phyloP scores from a whole-genome alignment of 805 yeast species.

The Nakazawaea sp. region DNA sequence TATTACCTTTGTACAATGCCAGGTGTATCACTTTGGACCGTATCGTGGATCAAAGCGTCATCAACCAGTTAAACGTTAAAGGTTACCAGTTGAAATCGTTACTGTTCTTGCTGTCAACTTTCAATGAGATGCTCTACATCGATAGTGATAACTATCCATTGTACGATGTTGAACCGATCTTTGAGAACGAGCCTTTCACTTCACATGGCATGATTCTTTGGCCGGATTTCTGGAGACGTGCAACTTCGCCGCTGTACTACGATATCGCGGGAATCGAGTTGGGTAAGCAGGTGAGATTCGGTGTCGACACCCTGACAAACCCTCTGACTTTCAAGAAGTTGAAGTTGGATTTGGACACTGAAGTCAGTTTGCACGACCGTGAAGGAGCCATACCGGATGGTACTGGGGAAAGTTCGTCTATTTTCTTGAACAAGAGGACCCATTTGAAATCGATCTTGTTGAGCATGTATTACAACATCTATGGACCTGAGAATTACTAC shows the following conservation, averaged over 20 bases:
- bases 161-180: conserved; percentile 34
- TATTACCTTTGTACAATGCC: conserved; percentile 41
- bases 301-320: conserved; percentile 10
- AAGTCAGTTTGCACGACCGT: conserved; percentile 43
- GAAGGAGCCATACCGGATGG: conserved; percentile 53
- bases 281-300: conserved; percentile 19
- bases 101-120: conserved; percentile 38
- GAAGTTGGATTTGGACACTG: conserved; percentile 8
- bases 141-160: conserved; percentile 44
- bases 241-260: conserved; percentile 69
- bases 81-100: conserved; percentile 35
- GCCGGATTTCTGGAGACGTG: conserved; percentile 89
- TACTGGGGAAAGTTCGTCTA: conserved; percentile 54
- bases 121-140: conserved; percentile 35
- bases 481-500: conserved; percentile 53
- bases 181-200: conserved; percentile 36
- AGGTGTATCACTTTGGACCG: conserved; percentile 33
- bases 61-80: conserved; percentile 16
- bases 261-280: conserved; percentile 55
- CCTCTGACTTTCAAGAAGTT: neutral
- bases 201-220: conserved; percentile 48
- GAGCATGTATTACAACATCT: conserved; percentile 48
- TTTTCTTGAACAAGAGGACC: conserved; percentile 43
- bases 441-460: conserved; percentile 47
- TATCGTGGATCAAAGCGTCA: conserved; percentile 22